Base-by-base conservation (phyloP, 441 rosid genomes). In the Eruca vesicaria region DNA sequence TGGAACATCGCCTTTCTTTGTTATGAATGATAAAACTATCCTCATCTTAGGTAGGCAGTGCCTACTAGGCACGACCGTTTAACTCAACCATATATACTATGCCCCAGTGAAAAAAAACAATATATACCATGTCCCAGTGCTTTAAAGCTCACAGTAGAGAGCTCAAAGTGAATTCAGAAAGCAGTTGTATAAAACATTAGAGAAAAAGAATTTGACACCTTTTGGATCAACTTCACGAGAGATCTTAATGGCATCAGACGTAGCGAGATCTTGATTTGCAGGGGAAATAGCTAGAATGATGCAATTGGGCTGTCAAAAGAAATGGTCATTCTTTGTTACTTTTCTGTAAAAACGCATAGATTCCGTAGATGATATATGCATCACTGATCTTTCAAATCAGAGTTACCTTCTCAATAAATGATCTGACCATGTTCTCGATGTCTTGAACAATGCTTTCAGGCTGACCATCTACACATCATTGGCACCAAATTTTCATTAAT, bases 251-350 rank as follows among this genome's bases (percentile, higher is more conserved):
- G 98, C 98, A 85, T 94, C 97, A 16, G 97, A 91, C 12, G 98
- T 94, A 36, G 98, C 98, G 76, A 94, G 97, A 88, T 93, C 98
- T 78, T 93, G 98, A 84, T 91, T 93, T 71, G 98, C 98, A 66
- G 98, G 98, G 74, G 97, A 94, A 81, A 94, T 90, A 76, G 98
- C 98, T 29, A 94, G 80, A 71, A 91, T 88, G 75, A 94, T 91
- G 68, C 91, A 86, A 79, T 94, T 94, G 78, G 98, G 95, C 97
- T 94, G 90, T 84, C 82, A 78, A 43, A 73, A 31, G 32, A 63
- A 66, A 56, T 56, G 35, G 65, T 57, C 66, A 52, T 19, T 43
- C 31, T 43, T 57, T 58, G 67, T 69, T 61, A 74, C 16, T 63
- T 66, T 33, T 6, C 48, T 20, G 58, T 57, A 38, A 41, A 41